Evolutionary conservation across 345 rosid species (phyloP).

Genomic region (Eucalyptus erythrocorys): DNA sequence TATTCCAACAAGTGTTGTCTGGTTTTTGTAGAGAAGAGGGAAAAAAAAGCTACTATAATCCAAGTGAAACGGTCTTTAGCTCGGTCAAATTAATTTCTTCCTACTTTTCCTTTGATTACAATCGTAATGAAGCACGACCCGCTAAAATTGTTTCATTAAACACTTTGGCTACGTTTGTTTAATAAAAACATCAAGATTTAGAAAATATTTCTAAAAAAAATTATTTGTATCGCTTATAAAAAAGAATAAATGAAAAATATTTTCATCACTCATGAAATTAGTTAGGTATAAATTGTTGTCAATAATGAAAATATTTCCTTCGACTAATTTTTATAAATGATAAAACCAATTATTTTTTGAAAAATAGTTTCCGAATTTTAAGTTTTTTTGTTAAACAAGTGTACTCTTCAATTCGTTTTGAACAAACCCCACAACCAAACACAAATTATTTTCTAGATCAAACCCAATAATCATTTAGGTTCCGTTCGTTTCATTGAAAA

Average conservation of each 20-base stretch:
- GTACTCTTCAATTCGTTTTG: background rate
- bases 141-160: too few species aligned
- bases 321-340: too few species aligned
- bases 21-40: background rate
- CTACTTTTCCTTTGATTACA: background rate
- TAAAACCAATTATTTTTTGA: background rate
- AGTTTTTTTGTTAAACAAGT: too few species aligned
- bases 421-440: background rate
- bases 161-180: background rate
- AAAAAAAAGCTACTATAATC: background rate
- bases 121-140: background rate
- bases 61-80: background rate
- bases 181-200: background rate
- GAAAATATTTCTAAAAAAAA: too few species aligned
- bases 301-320: too few species aligned
- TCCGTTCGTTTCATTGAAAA: accelerated
- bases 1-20: too few species aligned
- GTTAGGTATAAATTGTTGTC: background rate
- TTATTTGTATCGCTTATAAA: background rate
- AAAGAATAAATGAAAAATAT: too few species aligned
- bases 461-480: background rate
- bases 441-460: background rate
- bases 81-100: background rate
- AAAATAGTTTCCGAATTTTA: too few species aligned
- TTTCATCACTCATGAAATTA: background rate